phyloP scores from a whole-genome alignment of 2,329 filamentous ascomycete species.

The Blastomyces parvus region DNA sequence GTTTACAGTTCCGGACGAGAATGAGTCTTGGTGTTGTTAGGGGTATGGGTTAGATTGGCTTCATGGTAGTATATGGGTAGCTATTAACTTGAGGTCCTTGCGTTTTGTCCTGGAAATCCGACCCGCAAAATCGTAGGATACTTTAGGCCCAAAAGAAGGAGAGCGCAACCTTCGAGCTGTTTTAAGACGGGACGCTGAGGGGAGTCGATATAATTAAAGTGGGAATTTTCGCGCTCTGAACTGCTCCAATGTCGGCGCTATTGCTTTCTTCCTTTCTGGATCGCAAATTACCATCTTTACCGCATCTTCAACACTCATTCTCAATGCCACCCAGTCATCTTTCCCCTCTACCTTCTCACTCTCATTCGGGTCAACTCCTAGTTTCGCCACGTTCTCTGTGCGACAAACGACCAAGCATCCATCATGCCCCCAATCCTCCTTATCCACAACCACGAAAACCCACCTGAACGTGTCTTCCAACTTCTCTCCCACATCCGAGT shows the following conservation, averaged over 20 bases:
- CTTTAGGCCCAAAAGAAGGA: too few species aligned
- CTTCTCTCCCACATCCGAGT: slow-evolving; percentile 1
- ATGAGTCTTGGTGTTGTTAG: too few species aligned
- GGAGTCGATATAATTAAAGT: neutral
- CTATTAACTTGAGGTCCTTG: too few species aligned
- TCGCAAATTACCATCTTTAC: slow-evolving; percentile 8
- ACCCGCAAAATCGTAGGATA: too few species aligned
- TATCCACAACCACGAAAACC: neutral
- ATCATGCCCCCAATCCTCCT: slow-evolving; percentile 2
- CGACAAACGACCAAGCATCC: slow-evolving; percentile 4
- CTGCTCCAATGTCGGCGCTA: slow-evolving; percentile 4
- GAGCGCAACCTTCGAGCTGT: too few species aligned
- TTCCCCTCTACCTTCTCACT: neutral
- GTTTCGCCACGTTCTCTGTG: neutral
- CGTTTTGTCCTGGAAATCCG: too few species aligned
- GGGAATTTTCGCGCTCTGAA: slow-evolving; percentile 11
- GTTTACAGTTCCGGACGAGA: too few species aligned
- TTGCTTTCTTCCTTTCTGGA: slow-evolving; percentile 8
- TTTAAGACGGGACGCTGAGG: too few species aligned
- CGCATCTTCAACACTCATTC: slow-evolving; percentile 5
- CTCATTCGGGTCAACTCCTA: neutral
- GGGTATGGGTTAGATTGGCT: too few species aligned
- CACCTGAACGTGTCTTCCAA: slow-evolving; percentile 5
- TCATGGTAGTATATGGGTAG: too few species aligned
- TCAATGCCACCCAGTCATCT: slow-evolving; percentile 3